A percentile compares a stretch with the other conserved stretches of the same genome.
These are phyloP conservation scores for Cystobasidium pallidum DNA, from an alignment of 1,284 basidiomycete species.

Conservation along the genomic window DNA sequence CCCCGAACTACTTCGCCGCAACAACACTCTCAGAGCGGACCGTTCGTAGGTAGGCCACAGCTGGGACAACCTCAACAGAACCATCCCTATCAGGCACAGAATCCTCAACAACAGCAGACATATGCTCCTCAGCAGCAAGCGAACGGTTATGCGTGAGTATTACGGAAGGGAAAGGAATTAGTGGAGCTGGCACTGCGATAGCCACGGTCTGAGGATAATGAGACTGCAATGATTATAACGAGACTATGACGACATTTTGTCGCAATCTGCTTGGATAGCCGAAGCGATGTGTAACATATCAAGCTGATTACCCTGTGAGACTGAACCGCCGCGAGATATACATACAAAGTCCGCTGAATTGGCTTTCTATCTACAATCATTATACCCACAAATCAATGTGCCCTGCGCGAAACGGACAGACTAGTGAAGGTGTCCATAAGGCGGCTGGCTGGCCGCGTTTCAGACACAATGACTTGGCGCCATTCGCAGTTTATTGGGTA, in stretches of 20 bases:
- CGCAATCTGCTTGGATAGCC: background rate
- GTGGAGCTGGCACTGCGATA: no score
- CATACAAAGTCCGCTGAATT: background rate
- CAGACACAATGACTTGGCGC: background rate
- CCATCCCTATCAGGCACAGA: background rate
- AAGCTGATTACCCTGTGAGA: background rate
- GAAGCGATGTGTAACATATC: background rate
- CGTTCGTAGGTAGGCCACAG: conserved; percentile 10
- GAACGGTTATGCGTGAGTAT: conserved; percentile 15
- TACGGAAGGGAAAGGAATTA: background rate
- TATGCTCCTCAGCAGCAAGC: conserved; percentile 16
- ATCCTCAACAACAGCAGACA: conserved; percentile 13
- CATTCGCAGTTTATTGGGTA: background rate
- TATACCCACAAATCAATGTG: no score
- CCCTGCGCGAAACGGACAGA: no score
- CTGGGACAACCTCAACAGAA: conserved; percentile 7
- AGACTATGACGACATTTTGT: background rate
- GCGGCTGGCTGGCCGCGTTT: background rate
- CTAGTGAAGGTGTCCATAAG: background rate
- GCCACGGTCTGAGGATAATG: background rate
- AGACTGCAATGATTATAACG: background rate
- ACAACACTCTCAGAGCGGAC: conserved; percentile 7
- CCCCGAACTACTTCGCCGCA: conserved; percentile 23
- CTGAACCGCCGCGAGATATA: background rate
- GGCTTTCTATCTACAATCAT: background rate